Evolutionary conservation across 73 alveolate species (phyloP).

Genomic region (Symbiodinium natans): DNA sequence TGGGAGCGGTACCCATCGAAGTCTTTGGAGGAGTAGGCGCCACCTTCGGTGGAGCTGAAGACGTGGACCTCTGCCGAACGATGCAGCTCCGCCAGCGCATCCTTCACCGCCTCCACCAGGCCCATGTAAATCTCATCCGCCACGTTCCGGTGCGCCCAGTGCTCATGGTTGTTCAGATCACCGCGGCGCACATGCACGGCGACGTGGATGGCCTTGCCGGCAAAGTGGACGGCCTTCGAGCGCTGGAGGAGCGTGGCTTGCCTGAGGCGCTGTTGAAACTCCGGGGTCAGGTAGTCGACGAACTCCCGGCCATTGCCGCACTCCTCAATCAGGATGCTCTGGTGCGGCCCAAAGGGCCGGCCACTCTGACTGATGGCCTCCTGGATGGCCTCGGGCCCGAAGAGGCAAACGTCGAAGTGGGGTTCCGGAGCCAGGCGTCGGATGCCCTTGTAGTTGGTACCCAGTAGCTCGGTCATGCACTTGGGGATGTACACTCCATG

Average conservation of each 20-base stretch:
- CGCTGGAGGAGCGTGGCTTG: not conserved
- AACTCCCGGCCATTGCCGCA: slow-evolving; percentile 8
- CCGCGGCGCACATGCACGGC: slow-evolving; percentile 26
- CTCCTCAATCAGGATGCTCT: not conserved
- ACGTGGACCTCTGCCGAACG: not conserved
- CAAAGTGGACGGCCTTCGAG: not conserved
- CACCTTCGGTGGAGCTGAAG: slow-evolving; percentile 12
- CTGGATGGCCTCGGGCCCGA: not conserved
- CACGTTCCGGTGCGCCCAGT: not conserved
- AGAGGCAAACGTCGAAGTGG: not conserved
- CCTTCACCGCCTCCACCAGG: not conserved
- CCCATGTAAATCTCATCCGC: not conserved
- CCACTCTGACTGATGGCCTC: not conserved
- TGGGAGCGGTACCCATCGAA: not conserved
- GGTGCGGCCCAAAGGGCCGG: not conserved
- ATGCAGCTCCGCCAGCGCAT: not conserved
- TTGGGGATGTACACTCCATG: not conserved
- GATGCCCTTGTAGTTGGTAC: not conserved
- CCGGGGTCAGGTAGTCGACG: not conserved
- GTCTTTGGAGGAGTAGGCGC: not conserved
- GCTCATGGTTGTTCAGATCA: not conserved
- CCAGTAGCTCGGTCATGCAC: not conserved
- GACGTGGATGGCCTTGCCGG: not conserved
- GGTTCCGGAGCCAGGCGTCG: not conserved
- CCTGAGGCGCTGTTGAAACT: not conserved